Percentiles rank a stretch among this genome's conserved stretches.
Conservation (phyloP, 2,329 filamentous ascomycete genomes). For the Capronia epimyces region DNA sequence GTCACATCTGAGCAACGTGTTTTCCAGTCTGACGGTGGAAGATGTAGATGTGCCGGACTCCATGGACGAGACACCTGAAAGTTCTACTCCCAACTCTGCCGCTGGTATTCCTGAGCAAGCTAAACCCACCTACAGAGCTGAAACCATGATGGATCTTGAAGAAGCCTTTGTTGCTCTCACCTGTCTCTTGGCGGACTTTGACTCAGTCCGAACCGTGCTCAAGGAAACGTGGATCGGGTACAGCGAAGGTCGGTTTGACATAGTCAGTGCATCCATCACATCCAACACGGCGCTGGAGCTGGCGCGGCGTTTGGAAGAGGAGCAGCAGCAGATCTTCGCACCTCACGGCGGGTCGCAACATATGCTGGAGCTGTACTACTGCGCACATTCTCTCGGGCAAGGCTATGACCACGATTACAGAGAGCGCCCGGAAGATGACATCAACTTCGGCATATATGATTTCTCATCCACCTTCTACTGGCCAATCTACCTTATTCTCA, state of each 20-base stretch:
- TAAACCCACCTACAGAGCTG: slow-evolving; percentile 33
- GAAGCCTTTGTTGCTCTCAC: slow-evolving; percentile 23
- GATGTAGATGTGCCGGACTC: slow-evolving; percentile 12
- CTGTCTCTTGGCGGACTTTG: slow-evolving; percentile 28
- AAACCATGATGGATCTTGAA: slow-evolving; percentile 31
- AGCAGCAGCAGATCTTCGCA: slow-evolving; percentile 6
- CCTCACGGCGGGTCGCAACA: slow-evolving; percentile 7
- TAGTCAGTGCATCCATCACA: slow-evolving; percentile 29
- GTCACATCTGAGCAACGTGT: slow-evolving; percentile 1
- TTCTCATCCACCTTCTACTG: not conserved
- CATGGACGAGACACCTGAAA: not conserved
- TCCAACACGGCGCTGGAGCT: slow-evolving; percentile 31
- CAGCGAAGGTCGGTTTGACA: slow-evolving; percentile 19
- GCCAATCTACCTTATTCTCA: not conserved
- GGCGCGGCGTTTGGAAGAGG: slow-evolving; percentile 28
- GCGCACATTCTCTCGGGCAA: not conserved
- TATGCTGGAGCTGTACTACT: not conserved
- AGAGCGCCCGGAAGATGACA: not conserved
- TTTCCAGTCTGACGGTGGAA: too few species aligned
- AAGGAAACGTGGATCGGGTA: slow-evolving; percentile 28
- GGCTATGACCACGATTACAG: not conserved
- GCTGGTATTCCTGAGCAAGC: not conserved
- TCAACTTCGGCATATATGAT: not conserved
- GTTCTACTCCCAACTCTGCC: too few species aligned
- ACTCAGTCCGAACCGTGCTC: slow-evolving; percentile 23